Base-by-base conservation (phyloP, 305 asterid genomes). In the Rubia tinctorum region DNA sequence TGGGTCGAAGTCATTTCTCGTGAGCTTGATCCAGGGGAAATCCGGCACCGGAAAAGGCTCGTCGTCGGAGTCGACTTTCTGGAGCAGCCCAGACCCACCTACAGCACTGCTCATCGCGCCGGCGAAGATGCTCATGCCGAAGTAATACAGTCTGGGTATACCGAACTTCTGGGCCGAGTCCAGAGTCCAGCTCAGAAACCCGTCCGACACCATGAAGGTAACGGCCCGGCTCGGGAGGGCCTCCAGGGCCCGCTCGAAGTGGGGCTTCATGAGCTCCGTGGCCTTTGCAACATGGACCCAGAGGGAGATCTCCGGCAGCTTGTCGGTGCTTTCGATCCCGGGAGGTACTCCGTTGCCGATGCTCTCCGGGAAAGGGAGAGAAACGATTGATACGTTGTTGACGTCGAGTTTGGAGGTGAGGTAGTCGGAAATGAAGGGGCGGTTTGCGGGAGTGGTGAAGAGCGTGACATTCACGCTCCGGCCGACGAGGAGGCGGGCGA, bases 361-460 rank as follows among this genome's bases (percentile, higher is more conserved):
- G 80, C 80, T 72, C 3, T 80, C 49, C 0, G 98, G 98, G 72
- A 90, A 92, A 0, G 90, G 93, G 0, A 92, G 82, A 23, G 78
- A 84, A 8, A 83, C 22, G 23, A 73, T 40, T 71, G 86, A 42
- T 5, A 81, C 34, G 7, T 8, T 53, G 2, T 37, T 4, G 69
- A 8, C 14, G 49, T 17, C 8, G 2, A 53, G 27, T 40, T 47
- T 64, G 1, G 85, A 5, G 0, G 86, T 8, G 12, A 87, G 80
- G 45, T 73, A 84, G 0, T 70, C 15, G 9, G 84, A 78, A 80
- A 87, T 80, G 86, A 87, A 88, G 7, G 85, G 76, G 9, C 45
- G 89, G 69, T 88, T 91, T 1, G 74, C 76, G 0, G 87, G 85
- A 22, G 97, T 89, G 67, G 96, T 89, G 87, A 91, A 83, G 81